These are phyloP conservation scores for Prunella vulgaris DNA, from an alignment of 257 asterid species.

Conservation along the genomic window DNA sequence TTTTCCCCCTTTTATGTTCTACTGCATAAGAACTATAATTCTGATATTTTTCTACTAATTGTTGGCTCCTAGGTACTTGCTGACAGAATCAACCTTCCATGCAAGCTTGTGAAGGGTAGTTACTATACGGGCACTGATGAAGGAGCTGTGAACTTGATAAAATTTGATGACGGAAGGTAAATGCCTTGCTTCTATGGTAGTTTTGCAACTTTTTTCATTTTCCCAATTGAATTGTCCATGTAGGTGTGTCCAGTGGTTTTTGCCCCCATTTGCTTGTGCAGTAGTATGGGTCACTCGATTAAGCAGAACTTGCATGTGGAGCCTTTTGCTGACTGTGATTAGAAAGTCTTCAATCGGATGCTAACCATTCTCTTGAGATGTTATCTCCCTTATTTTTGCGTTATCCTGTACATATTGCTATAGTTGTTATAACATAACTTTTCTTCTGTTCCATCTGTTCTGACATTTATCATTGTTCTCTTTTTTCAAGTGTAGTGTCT, in stretches of 20 bases:
- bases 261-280: not conserved
- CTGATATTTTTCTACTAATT: slow-evolving; percentile 20
- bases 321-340: not conserved
- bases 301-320: not conserved
- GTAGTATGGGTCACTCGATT: not conserved
- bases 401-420: not conserved
- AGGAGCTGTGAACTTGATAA: slow-evolving; percentile 94
- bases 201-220: not conserved
- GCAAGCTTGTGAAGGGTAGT: slow-evolving; percentile 96
- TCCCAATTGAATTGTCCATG: not conserved
- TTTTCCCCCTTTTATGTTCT: not conserved
- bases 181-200: not conserved
- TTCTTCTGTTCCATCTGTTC: not conserved
- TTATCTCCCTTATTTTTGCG: not conserved
- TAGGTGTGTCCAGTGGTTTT: not conserved
- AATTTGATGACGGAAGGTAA: slow-evolving; percentile 88
- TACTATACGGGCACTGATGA: slow-evolving; percentile 98
- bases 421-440: not conserved
- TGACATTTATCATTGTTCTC: not conserved
- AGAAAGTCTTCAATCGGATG: not conserved
- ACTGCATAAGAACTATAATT: not conserved
- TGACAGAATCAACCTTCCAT: slow-evolving; percentile 85
- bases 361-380: not conserved
- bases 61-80: slow-evolving; percentile 81
- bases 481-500: not conserved